Evolutionary conservation across 768 basidiomycete genomes (phyloP).

Genomic region (Nidularia pulvinata): DNA sequence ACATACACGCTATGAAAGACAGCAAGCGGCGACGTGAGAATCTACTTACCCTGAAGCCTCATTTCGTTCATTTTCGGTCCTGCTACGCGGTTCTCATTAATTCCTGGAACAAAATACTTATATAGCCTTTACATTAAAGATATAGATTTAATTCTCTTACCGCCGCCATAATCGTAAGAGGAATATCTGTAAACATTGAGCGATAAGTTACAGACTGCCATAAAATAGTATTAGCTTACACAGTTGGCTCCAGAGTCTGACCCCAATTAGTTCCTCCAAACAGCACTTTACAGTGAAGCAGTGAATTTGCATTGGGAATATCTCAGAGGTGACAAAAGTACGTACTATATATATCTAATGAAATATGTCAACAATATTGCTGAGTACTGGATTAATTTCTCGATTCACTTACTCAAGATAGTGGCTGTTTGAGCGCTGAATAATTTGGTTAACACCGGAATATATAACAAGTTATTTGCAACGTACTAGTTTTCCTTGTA

Average conservation of each 20-base stretch:
- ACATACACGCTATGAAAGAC: background rate
- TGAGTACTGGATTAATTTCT: too few species aligned
- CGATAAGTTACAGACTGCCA: background rate
- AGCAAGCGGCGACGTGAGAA: background rate
- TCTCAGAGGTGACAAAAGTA: background rate
- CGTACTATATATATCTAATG: conserved; percentile 46
- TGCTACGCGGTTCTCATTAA: conserved; percentile 50
- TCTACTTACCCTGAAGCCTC: conserved; percentile 42
- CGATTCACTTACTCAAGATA: conserved; percentile 42
- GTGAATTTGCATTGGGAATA: background rate
- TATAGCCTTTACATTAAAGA: background rate
- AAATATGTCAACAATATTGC: conserved; percentile 12
- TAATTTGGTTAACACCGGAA: background rate
- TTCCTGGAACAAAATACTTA: conserved; percentile 30
- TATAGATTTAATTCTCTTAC: conserved; percentile 11
- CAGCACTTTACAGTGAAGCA: conserved; percentile 34
- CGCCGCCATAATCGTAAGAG: conserved; percentile 64
- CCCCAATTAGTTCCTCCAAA: conserved; percentile 71
- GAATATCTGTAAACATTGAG: conserved; percentile 24
- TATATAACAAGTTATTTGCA: background rate
- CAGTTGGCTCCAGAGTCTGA: conserved; percentile 52
- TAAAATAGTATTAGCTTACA: conserved; percentile 18
- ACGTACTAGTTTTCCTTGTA: conserved; percentile 53
- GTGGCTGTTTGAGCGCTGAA: conserved; percentile 45
- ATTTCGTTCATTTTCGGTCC: conserved; percentile 51